Conservation (phyloP, 495 filamentous ascomycete species). For the Chaetomium fimeti region DNA sequence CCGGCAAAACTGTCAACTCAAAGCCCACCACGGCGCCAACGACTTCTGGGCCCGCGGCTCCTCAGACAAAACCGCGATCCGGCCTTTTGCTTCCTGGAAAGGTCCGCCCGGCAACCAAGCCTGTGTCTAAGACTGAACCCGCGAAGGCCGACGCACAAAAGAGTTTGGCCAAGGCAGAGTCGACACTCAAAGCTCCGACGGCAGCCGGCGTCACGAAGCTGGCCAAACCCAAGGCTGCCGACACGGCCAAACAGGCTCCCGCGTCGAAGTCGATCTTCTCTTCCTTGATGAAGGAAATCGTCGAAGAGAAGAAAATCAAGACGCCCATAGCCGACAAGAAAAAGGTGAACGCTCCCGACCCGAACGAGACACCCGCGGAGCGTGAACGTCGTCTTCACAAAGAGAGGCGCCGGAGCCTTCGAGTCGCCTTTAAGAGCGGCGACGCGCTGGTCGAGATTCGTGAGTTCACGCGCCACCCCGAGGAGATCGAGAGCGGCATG, state of each 20-base stretch:
- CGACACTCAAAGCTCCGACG: conserved; percentile 14
- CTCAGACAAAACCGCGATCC: conserved; percentile 27
- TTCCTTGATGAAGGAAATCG: conserved; percentile 59
- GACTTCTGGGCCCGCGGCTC: conserved; percentile 19
- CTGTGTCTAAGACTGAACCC: conserved; percentile 33
- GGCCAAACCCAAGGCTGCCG: conserved; percentile 24
- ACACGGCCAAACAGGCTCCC: conserved; percentile 23
- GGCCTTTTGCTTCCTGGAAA: conserved; percentile 39
- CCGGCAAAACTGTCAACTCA: conserved; percentile 33
- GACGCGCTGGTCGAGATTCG: conserved; percentile 68
- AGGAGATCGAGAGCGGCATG: conserved; percentile 70
- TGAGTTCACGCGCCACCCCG: conserved; percentile 74
- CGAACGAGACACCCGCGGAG: conserved; percentile 75
- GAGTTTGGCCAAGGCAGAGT: conserved; percentile 30
- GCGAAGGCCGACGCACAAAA: conserved; percentile 28
- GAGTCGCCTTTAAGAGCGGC: conserved; percentile 66
- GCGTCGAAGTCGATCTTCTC: conserved; percentile 43
- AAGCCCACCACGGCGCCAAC: conserved; percentile 33
- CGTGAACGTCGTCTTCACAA: conserved; percentile 71
- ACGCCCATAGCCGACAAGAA: conserved; percentile 40
- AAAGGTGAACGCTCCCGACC: conserved; percentile 42
- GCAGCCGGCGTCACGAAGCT: conserved; percentile 20
- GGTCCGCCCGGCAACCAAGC: conserved; percentile 35
- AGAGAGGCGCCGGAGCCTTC: conserved; percentile 67
- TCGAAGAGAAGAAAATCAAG: conserved; percentile 55